Evolutionary conservation across 1,139 yeast genomes (phyloP), one percentile per base, ranked within the genome.

Genomic region (Nematodospora anomalae): DNA sequence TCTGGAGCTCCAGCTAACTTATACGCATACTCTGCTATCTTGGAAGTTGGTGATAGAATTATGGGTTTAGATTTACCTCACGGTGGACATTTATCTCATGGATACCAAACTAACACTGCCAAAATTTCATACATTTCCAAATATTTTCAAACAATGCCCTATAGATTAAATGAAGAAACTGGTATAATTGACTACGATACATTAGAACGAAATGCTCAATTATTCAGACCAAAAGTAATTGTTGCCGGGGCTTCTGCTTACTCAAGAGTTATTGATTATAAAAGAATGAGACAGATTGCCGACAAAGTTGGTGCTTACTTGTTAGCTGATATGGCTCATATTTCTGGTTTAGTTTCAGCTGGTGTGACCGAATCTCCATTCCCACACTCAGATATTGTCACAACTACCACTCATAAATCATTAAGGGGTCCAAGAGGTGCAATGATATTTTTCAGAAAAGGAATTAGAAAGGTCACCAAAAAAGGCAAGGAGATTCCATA

Each of bases 351-450:
- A 50, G 88, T 90, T 44, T 84, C 96, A 45, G 96, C 97, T 41
- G 89, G 87, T 49, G 96, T 89, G 42, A 84, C 90, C 33, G 88
- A 83, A 38, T 83, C 95, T 33, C 97, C 97, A 44, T 90, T 90
- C 74, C 92, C 88, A 60, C 83, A 81, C 66, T 87, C 97, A 36
- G 97, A 90, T 60, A 85, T 90, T 49, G 97, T 90, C 60, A 90
- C 97, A 50, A 90, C 97, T 50, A 90, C 97, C 43, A 89, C 97
- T 36, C 97, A 90, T 73, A 90, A 90, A 72, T 88, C 96, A 21
- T 79, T 90, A 57, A 84, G 97, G 73, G 97, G 97, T 31, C 97
- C 97, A 64, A 85, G 97, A 76, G 97, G 97, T 60, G 96, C 97
- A 37, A 89, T 90, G 96, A 90, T 90, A 60, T 90, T 90, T 73